phyloP scores from a whole-genome alignment of 2,329 filamentous ascomycete genomes.

The Aureobasidium leucospermi region DNA sequence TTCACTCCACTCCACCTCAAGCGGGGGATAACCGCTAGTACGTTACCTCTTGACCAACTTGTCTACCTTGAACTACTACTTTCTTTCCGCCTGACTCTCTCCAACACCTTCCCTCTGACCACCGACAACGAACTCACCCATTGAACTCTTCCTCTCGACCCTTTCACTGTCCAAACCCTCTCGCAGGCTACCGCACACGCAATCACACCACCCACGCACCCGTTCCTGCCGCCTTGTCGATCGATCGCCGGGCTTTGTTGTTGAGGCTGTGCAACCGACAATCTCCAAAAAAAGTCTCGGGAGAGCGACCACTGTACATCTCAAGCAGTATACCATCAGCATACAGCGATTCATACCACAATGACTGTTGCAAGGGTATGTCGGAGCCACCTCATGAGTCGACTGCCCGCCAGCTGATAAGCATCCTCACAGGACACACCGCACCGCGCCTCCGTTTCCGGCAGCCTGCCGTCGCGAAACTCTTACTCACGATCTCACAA shows the following conservation, averaged over 20 bases:
- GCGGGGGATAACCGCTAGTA: slow-evolving; percentile 8
- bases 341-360: not conserved
- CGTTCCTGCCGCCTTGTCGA: slow-evolving; percentile 8
- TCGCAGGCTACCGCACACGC: not conserved
- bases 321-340: not conserved
- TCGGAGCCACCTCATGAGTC: not conserved
- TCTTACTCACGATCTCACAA: slow-evolving; percentile 69
- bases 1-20: slow-evolving; percentile 2
- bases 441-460: slow-evolving; percentile 48
- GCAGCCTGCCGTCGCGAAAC: slow-evolving; percentile 54
- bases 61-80: not conserved
- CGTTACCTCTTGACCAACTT: slow-evolving; percentile 3
- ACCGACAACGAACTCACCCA: not conserved
- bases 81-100: slow-evolving; percentile 5
- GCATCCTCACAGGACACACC: slow-evolving; percentile 28
- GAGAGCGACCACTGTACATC: not conserved
- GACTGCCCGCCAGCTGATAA: not conserved
- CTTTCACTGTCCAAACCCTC: not conserved
- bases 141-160: not conserved
- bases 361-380: slow-evolving; percentile 13
- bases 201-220: not conserved
- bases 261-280: slow-evolving; percentile 13
- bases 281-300: slow-evolving; percentile 13
- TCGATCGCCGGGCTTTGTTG: slow-evolving; percentile 7
- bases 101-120: not conserved